Percentiles rank a stretch among this genome's conserved stretches.
Conservation (phyloP, 2,329 filamentous ascomycete species). For the Decorospora gaudefroyi region DNA sequence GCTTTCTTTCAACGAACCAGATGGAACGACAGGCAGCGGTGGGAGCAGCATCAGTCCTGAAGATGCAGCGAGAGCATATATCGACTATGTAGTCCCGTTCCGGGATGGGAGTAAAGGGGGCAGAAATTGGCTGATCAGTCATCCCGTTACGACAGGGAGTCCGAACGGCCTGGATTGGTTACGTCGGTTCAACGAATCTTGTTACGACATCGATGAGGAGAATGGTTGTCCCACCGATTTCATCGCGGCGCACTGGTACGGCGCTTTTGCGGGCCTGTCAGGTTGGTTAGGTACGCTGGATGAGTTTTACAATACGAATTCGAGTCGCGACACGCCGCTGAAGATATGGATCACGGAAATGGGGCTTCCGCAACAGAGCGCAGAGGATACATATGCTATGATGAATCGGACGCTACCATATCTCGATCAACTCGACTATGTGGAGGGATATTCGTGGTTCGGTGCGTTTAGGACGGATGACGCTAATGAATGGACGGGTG, state of each 20-base stretch:
- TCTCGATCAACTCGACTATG: conserved; percentile 64
- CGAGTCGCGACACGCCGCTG: conserved; percentile 49
- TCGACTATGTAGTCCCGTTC: conserved; percentile 71
- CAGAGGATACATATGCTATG: conserved; percentile 65
- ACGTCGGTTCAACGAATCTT: conserved; percentile 66
- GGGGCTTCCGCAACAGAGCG: conserved; percentile 62
- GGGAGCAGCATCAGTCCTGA: conserved; percentile 67
- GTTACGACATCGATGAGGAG: conserved; percentile 41
- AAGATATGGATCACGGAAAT: conserved; percentile 80
- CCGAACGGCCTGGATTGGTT: conserved; percentile 69
- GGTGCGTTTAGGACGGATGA: conserved; percentile 41
- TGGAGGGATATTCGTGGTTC: conserved; percentile 47
- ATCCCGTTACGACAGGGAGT: conserved; percentile 71
- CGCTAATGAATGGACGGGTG: conserved; percentile 46
- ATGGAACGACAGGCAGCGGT: conserved; percentile 61
- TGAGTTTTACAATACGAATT: conserved; percentile 56
- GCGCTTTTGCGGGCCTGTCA: conserved; percentile 69
- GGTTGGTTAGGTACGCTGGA: conserved; percentile 67
- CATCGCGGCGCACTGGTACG: conserved; percentile 61
- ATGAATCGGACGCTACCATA: conserved; percentile 71
- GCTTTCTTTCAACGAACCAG: conserved; percentile 79
- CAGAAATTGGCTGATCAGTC: conserved; percentile 64
- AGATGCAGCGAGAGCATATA: conserved; percentile 70
- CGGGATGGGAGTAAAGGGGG: conserved; percentile 54
- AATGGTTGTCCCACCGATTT: conserved; percentile 57